Evolutionary conservation across 169 alveolate species (phyloP).

Genomic region (Theileria parva): DNA sequence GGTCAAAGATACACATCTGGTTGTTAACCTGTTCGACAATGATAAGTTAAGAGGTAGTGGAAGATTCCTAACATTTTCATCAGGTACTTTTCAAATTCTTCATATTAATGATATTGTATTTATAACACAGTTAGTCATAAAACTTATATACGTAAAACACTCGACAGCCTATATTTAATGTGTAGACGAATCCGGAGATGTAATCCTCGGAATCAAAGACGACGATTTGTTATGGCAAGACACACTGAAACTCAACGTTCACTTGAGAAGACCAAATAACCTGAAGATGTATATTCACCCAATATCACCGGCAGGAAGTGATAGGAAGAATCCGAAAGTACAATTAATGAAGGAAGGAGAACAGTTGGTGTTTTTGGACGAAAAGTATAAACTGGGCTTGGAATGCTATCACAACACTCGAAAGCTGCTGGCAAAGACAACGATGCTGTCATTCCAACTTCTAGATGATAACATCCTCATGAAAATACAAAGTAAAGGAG

Average conservation of each 20-base stretch:
- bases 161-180: not conserved
- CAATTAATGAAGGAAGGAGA: not conserved
- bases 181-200: not conserved
- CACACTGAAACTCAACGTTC: not conserved
- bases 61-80: constrained; percentile 7
- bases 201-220: not conserved
- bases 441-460: not conserved
- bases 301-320: not conserved
- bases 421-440: not conserved
- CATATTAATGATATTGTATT: not conserved
- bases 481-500: not conserved
- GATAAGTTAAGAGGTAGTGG: not conserved
- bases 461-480: not conserved
- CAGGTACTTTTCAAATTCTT: not conserved
- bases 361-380: constrained; percentile 6
- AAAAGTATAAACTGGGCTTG: not conserved
- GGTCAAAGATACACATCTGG: not conserved
- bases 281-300: not conserved
- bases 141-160: too few species aligned
- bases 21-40: constrained; percentile 6
- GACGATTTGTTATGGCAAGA: not conserved
- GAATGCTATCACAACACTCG: not conserved
- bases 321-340: not conserved
- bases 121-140: not conserved
- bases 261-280: constrained; percentile 1